Evolutionary conservation across 2,329 filamentous ascomycete genomes (phyloP), one percentile per base, ranked within the genome.

Genomic region (Xylaria sp.): DNA sequence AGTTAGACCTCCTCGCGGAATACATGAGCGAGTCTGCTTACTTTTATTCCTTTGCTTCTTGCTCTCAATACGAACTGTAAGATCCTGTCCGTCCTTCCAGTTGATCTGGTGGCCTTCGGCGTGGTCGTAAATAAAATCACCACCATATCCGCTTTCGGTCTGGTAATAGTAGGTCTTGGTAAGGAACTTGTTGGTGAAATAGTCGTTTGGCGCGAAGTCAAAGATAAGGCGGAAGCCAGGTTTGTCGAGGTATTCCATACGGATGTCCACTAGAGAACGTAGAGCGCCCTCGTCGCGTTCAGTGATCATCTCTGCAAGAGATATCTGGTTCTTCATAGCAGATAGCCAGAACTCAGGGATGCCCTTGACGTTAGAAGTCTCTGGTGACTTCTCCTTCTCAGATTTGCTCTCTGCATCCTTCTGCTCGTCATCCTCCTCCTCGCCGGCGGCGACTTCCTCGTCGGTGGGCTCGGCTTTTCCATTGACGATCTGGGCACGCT

Each of bases 1-100:
- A 72, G 69, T 63, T 23, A 59, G 34, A 34, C 50, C 3, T 25
- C 54, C 50, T 25, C 28, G 23, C 15, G 28, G 28, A 48, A 20
- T 20, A 12, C 41, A 8, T 1, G 20, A 62, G n/a, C 9, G 44
- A 15, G 9, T 44, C 46, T 59, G 34, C 86, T 85, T 87, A 99
- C 96, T 98, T 90, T 98, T 99, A 86, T 99, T 99, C 73, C 96
- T 90, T 86, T 99, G 96, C 88, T 99, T 99, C 90, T 99, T 99
- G 88, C 94, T 97, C 88, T 99, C 96, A 70, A 98, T 86, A 75
- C 93, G 91, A 74, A 98, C 92, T 55, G 96, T 99, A 76, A 99
- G 86, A 79, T 99, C 96, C 83, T 97, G 94, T 78, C 92, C 92
- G 10, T 90, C 85, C 85, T 97, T 96, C 96, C 96, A 99, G 76